A percentile compares a stretch with the other conserved stretches of the same genome.
These are phyloP conservation scores for Leucocoprinus sp. DNA, from an alignment of 768 basidiomycete genomes.

Conservation along the genomic window DNA sequence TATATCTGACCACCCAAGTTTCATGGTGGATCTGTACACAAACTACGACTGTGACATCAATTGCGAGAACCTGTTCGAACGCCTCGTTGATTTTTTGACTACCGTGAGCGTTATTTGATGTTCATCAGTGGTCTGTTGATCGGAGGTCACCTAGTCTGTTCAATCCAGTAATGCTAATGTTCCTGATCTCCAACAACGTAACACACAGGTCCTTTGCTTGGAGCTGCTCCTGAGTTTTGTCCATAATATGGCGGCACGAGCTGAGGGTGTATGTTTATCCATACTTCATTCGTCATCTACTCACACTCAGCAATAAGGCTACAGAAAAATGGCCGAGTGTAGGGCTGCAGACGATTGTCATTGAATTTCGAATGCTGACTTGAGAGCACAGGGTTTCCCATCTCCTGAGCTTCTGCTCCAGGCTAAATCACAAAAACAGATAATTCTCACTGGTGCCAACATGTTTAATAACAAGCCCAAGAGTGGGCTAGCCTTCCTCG, in stretches of 20 bases:
- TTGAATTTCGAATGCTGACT: constrained; percentile 1
- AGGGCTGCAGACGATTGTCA: constrained; percentile 17
- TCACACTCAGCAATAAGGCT: constrained; percentile 22
- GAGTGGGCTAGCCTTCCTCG: constrained; percentile 79
- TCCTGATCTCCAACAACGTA: constrained; percentile 58
- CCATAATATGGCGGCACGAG: constrained; percentile 75
- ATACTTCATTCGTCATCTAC: constrained; percentile 11
- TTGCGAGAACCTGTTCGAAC: constrained; percentile 92
- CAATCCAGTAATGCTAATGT: constrained; percentile 30
- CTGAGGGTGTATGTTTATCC: constrained; percentile 33
- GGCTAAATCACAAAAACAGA: constrained; percentile 78
- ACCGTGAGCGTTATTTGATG: constrained; percentile 44
- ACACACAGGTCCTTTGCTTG: constrained; percentile 79
- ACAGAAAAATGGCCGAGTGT: constrained; percentile 59
- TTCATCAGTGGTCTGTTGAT: not conserved
- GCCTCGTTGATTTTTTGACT: constrained; percentile 79
- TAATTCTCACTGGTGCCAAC: constrained; percentile 74
- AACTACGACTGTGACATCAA: constrained; percentile 98
- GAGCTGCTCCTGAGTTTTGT: constrained; percentile 84
- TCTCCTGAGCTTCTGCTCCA: constrained; percentile 49
- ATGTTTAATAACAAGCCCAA: constrained; percentile 94
- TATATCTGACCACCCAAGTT: constrained; percentile 74
- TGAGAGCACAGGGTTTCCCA: constrained; percentile 39
- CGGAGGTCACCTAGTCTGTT: constrained; percentile 72
- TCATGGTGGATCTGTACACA: constrained; percentile 92